A percentile compares a stretch with the other conserved stretches of the same genome.
Evolutionary conservation across 805 yeast species (phyloP).

Genomic region (Wickerhamiella azyma): DNA sequence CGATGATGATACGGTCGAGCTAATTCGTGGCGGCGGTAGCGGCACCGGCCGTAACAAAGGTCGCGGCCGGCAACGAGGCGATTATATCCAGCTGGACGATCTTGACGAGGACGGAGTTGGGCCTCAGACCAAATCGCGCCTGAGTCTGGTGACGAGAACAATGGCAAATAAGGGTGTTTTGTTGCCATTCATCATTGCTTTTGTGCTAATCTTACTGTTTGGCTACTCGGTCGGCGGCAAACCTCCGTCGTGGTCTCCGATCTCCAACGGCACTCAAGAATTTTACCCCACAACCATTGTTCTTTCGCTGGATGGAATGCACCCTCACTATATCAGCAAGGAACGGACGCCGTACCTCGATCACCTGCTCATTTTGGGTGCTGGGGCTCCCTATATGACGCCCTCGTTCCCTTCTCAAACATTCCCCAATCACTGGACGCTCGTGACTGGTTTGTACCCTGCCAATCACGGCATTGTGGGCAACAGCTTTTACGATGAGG

Average conservation of each 20-base stretch:
- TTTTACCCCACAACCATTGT: conserved; percentile 71
- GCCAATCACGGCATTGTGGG: conserved; percentile 79
- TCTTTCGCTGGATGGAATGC: conserved; percentile 78
- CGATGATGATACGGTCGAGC: conserved; percentile 4
- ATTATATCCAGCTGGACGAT: conserved; percentile 16
- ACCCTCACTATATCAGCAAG: conserved; percentile 68
- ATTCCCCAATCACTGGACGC: conserved; percentile 84
- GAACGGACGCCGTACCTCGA: conserved; percentile 60
- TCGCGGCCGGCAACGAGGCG: conserved; percentile 14
- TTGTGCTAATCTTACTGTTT: conserved; percentile 8
- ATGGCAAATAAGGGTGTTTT: conserved; percentile 1
- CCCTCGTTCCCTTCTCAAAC: conserved; percentile 86
- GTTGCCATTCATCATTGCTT: conserved; percentile 6
- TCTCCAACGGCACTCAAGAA: conserved; percentile 48
- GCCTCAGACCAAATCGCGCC: background rate
- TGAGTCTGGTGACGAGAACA: background rate
- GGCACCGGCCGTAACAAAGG: background rate
- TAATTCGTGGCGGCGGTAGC: background rate
- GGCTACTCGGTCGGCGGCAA: conserved; percentile 5
- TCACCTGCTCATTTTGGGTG: conserved; percentile 39
- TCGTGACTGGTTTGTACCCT: conserved; percentile 78
- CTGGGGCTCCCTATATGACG: conserved; percentile 61
- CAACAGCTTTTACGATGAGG: conserved; percentile 62
- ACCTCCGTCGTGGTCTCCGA: background rate
- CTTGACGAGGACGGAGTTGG: conserved; percentile 15